These are phyloP conservation scores for Coniferiporia sulphurascens DNA, from an alignment of 1,284 basidiomycete genomes.

Conservation along the genomic window DNA sequence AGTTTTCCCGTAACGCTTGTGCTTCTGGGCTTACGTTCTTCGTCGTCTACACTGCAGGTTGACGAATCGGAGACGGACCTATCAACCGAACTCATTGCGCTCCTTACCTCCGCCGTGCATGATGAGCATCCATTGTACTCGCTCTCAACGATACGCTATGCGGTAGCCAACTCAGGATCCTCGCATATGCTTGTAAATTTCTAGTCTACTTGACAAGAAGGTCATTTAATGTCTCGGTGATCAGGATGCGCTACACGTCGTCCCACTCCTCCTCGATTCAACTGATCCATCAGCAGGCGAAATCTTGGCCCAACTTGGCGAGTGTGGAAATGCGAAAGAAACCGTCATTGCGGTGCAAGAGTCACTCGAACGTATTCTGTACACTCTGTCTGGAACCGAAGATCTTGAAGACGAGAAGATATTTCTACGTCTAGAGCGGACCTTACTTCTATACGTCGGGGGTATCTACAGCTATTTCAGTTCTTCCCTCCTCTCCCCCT, in stretches of 20 bases:
- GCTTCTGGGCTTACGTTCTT: not conserved
- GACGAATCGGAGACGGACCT: slow-evolving; percentile 9
- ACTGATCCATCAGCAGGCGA: slow-evolving; percentile 35
- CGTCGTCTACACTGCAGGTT: no score
- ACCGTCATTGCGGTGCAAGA: slow-evolving; percentile 58
- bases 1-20: not conserved
- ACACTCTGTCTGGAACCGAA: slow-evolving; percentile 23
- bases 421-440: slow-evolving; percentile 25
- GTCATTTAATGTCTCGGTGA: not conserved
- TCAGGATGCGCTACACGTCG: slow-evolving; percentile 48
- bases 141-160: slow-evolving; percentile 21
- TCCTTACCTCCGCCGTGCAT: slow-evolving; percentile 24
- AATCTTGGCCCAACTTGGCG: slow-evolving; percentile 40
- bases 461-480: no score
- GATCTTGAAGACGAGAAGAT: slow-evolving; percentile 31
- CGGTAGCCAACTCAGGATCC: slow-evolving; percentile 20
- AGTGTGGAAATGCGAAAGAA: slow-evolving; percentile 52
- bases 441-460: slow-evolving; percentile 36
- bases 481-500: not conserved
- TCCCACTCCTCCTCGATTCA: slow-evolving; percentile 42
- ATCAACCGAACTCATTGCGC: slow-evolving; percentile 19
- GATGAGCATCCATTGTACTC: slow-evolving; percentile 23
- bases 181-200: slow-evolving; percentile 24
- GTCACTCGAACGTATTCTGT: slow-evolving; percentile 43
- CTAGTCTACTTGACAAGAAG: not conserved